Base-by-base conservation (phyloP, 2,329 filamentous ascomycete genomes). In the Reticulascus tulasneorum region DNA sequence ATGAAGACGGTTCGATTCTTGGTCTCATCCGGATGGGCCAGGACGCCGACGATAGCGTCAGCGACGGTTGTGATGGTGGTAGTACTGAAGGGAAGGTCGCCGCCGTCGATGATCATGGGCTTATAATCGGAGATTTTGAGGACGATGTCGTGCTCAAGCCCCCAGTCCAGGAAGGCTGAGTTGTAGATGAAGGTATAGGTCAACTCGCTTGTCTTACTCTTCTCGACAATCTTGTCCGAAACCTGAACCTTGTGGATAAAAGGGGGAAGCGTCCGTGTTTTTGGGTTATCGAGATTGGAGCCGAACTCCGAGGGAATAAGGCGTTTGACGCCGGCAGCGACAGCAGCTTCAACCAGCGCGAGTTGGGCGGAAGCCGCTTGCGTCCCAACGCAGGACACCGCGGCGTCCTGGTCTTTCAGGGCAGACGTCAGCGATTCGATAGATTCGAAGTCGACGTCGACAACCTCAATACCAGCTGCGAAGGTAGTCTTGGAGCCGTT, bases 301-400 rank as follows among this genome's bases (percentile, higher is more conserved):
- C 64, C 66, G 31, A 70, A 84, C 41, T 83, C 78, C 3, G 73
- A 73, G 3, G 79, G 77, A 21, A 84, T 56, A 59, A 82, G 79
- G 10, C 77, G 69, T 50, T 77, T 66, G 1, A 84, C 76, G 6
- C 78, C 77, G 4, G 77, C 76, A 5, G 67, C 67, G 19, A 77
- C 60, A 21, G 77, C 71, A 1, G 78, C 80, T 21, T 82, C 71
- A 28, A 82, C 65, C 11, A 45, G 19, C 23, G 40, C 35, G 29
- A 82, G 59, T 9, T 67, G 52, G 25, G 77, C 56, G 1, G 67
- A 59, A 2, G 63, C 62, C 31, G 49, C 47, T 15, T 52, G 49
- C 9, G 44, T 48, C 26, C 60, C 19, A 5, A 54, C 48, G 1
- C 56, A 55, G 12, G 48, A 33, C 19, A 82, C 53, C 13, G 82